Conservation (phyloP, 176 grass and related monocot genomes). For the Oryza punctata region DNA sequence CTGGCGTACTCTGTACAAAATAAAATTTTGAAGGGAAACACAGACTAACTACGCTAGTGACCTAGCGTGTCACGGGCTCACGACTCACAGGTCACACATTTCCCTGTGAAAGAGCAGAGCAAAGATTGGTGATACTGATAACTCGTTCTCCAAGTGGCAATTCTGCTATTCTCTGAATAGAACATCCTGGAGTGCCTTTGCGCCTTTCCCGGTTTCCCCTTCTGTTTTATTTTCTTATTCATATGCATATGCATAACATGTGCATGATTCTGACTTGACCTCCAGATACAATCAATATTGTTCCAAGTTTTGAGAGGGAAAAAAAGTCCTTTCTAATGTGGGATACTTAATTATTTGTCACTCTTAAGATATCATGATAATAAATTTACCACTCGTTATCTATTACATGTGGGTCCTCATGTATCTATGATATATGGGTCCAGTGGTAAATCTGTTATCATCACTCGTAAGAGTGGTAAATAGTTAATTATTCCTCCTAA, state of each 20-base stretch:
- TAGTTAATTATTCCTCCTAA: no score
- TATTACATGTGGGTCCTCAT: no score
- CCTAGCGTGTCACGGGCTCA: not conserved
- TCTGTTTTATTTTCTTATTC: not conserved
- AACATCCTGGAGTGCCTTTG: not conserved
- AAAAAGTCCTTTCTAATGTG: no score
- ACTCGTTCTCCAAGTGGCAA: not conserved
- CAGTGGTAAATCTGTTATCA: no score
- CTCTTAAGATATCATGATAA: no score
- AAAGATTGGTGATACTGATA: constrained; percentile 14
- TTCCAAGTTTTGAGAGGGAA: not conserved
- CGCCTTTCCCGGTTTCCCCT: not conserved
- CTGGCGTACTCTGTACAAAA: constrained; percentile 8
- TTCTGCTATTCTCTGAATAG: not conserved
- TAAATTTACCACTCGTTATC: no score
- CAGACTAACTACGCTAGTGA: not conserved
- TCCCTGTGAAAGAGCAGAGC: not conserved
- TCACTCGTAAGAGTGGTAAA: no score
- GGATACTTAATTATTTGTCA: no score
- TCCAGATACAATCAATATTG: not conserved
- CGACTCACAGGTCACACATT: not conserved
- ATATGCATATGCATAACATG: not conserved
- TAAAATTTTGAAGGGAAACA: constrained; percentile 20
- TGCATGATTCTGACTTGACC: constrained; percentile 20
- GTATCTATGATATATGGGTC: no score